Evolutionary conservation across 352 stramenopile genomes (phyloP).

Genomic region (Blastocystis sp.): DNA sequence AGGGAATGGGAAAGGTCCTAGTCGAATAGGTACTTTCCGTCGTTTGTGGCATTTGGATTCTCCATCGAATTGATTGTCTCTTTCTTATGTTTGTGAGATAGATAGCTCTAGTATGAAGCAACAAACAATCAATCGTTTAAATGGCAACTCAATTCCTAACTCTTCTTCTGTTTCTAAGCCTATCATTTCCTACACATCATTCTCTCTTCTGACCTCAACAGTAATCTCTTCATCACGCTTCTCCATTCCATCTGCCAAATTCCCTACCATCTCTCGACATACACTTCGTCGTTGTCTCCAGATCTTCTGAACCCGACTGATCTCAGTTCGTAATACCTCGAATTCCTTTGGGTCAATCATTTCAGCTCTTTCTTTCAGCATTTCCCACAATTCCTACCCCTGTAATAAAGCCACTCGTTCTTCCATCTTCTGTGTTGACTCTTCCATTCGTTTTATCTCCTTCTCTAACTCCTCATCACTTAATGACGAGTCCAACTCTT

Average conservation of each 20-base stretch:
- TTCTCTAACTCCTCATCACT: constrained; percentile 42
- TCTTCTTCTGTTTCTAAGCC: constrained; percentile 53
- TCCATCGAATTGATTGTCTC: background rate
- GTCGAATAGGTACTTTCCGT: constrained; percentile 7
- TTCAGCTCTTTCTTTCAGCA: background rate
- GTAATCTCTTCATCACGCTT: background rate
- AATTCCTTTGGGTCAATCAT: constrained; percentile 50
- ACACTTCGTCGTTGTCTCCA: constrained; percentile 32
- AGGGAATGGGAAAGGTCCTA: background rate
- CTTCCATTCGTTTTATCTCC: constrained; percentile 12
- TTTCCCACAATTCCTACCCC: background rate
- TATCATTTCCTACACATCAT: constrained; percentile 22
- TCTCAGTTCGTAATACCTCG: background rate
- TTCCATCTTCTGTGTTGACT: constrained; percentile 23
- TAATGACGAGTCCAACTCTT: constrained; percentile 42
- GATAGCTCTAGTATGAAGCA: background rate
- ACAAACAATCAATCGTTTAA: constrained; percentile 2
- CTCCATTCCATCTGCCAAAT: constrained; percentile 45
- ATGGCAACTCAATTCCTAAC: constrained; percentile 45
- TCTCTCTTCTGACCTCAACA: background rate
- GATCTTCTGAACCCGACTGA: constrained; percentile 29
- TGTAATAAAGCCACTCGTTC: constrained; percentile 16
- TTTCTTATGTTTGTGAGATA: background rate
- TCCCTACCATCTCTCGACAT: constrained; percentile 40
- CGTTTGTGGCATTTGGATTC: constrained; percentile 30